Percentiles rank a stretch among this genome's conserved stretches.
These are phyloP conservation scores for Raffaelea arxii DNA, from an alignment of 2,329 filamentous ascomycete species.

Conservation along the genomic window DNA sequence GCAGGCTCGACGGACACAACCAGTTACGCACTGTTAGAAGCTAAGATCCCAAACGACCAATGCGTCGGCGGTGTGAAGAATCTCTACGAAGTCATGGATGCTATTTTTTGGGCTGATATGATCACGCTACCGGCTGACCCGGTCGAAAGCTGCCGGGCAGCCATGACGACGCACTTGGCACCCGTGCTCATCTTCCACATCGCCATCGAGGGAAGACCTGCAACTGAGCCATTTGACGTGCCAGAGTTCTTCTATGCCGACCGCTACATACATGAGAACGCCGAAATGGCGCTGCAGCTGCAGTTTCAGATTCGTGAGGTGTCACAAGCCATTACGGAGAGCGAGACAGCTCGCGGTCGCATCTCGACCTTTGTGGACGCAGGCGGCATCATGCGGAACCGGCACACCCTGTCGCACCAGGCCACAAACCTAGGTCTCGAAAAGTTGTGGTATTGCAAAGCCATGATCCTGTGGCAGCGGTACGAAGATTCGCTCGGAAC, in stretches of 20 bases:
- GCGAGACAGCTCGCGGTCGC: constrained; percentile 2
- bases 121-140: background rate
- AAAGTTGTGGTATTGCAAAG: constrained; percentile 13
- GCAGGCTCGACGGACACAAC: background rate
- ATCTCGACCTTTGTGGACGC: constrained; percentile 7
- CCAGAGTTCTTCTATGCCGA: constrained; percentile 16
- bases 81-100: constrained; percentile 25
- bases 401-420: constrained; percentile 10
- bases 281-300: constrained; percentile 9
- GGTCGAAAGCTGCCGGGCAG: constrained; percentile 1
- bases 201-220: constrained; percentile 3
- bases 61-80: constrained; percentile 60
- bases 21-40: constrained; percentile 14
- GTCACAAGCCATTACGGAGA: constrained; percentile 8
- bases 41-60: constrained; percentile 61
- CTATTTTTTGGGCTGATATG: constrained; percentile 19
- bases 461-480: constrained; percentile 12
- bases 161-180: constrained; percentile 4
- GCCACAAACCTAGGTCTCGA: constrained; percentile 12
- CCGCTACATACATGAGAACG: constrained; percentile 15
- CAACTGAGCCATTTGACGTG: constrained; percentile 12
- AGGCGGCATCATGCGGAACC: constrained; percentile 5
- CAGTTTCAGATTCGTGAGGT: constrained; percentile 11
- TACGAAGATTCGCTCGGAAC: constrained; percentile 12
- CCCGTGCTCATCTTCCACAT: constrained; percentile 14